These are phyloP conservation scores for Poa annua DNA, from an alignment of 176 grass and related monocot species.

Conservation along the genomic window DNA sequence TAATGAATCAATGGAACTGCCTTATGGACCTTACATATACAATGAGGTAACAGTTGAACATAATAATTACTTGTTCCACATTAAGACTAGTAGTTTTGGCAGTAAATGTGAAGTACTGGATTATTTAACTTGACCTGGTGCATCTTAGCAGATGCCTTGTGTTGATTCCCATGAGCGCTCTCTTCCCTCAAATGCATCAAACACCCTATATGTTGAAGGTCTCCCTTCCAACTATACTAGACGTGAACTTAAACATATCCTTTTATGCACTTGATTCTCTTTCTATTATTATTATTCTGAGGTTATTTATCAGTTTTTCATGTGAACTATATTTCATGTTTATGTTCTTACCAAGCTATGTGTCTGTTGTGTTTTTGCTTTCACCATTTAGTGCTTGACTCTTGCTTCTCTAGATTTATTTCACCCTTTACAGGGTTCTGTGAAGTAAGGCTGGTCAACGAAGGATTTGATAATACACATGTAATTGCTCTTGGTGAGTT, in stretches of 20 bases:
- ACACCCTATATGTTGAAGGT: constrained; percentile 68
- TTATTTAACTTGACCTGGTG: neutral
- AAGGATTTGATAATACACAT: neutral
- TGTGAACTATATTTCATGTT: neutral
- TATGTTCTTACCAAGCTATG: neutral
- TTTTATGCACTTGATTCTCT: constrained; percentile 24
- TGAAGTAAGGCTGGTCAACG: constrained; percentile 67
- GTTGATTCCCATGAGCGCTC: constrained; percentile 22
- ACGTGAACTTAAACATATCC: constrained; percentile 82
- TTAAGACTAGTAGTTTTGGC: neutral
- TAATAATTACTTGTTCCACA: constrained; percentile 11
- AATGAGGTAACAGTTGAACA: constrained; percentile 52
- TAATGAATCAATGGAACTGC: constrained; percentile 57
- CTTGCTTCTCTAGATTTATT: constrained; percentile 68
- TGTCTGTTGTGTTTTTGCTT: neutral
- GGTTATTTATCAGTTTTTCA: neutral
- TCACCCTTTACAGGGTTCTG: constrained; percentile 63
- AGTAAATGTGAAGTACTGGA: neutral
- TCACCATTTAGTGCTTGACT: constrained; percentile 38
- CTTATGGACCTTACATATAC: constrained; percentile 59
- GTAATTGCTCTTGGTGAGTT: constrained; percentile 74
- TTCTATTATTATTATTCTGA: neutral
- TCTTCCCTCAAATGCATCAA: constrained; percentile 33
- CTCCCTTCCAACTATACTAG: constrained; percentile 59
- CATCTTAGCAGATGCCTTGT: constrained; percentile 45